Evolutionary conservation across 1,139 yeast species (phyloP).

Genomic region (Diutina ranongensis): DNA sequence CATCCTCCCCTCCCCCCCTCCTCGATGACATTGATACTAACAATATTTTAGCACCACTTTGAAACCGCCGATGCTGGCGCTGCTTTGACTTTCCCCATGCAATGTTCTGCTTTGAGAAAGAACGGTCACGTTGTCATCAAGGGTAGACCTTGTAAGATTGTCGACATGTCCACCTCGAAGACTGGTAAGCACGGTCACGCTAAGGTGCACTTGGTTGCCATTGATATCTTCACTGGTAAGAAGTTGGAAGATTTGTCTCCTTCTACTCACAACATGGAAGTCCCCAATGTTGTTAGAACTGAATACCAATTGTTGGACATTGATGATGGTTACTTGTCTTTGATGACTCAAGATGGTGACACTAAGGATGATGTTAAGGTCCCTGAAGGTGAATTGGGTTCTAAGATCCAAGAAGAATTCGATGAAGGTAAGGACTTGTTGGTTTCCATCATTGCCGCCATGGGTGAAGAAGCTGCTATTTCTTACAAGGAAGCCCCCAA

Average conservation of each 20-base stretch:
- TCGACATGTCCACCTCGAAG: constrained; percentile 99
- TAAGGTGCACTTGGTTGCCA: constrained; percentile 98
- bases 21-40: too few relatives aligned
- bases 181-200: constrained; percentile 99
- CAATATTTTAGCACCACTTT: constrained; percentile 66
- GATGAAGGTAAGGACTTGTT: constrained; percentile 97
- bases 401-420: constrained; percentile 78
- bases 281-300: constrained; percentile 91
- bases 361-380: constrained; percentile 98
- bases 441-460: constrained; percentile 92
- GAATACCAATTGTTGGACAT: constrained; percentile 97
- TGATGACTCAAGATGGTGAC: constrained; percentile 95
- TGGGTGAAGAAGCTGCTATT: constrained; percentile 99
- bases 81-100: constrained; percentile 97
- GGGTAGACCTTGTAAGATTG: constrained; percentile 99
- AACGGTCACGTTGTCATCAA: constrained; percentile 98
- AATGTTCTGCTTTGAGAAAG: constrained; percentile 99
- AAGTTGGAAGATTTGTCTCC: constrained; percentile 99
- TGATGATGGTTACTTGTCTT: constrained; percentile 95
- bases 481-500: constrained; percentile 98
- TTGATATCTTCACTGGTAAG: constrained; percentile 98
- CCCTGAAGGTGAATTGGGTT: constrained; percentile 98
- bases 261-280: constrained; percentile 99
- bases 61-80: constrained; percentile 99
- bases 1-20: constrained; percentile 2